Base-by-base conservation (phyloP, 257 asterid genomes). In the Solanum rostratum region DNA sequence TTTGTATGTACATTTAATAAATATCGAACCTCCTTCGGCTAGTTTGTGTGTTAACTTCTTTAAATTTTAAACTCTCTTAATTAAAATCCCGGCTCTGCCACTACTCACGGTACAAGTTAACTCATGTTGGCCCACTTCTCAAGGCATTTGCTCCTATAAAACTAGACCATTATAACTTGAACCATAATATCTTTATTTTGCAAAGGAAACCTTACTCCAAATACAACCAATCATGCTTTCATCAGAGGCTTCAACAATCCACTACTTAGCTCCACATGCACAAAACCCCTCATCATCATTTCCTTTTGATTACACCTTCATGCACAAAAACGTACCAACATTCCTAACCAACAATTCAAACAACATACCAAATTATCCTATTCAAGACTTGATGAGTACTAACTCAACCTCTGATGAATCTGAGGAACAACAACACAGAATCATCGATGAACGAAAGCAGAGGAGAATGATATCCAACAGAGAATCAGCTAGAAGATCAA, bases 401-500 rank as follows among this genome's bases (percentile, higher is more conserved):
- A 89, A 88, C 87, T 89, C 95, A 2, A 90, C 93, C 70, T 92
- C 95, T 0, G 93, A 92, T 20, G 95, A 92, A 50, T 90, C 92
- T 0, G 93, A 88, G n/a, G 91, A 89, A 33, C 81, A 85, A 14
- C 91, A 85, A 22, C n/a, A 50, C 0, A 65, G 74, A 85, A 30
- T 86, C 80, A 79, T 80, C 22, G 88, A 90, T 13, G 93, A 89
- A 87, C 55, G 95, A 52, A 89, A 70, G 85, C 89, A 88, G 69
- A 78, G 95, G 86, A 82, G 95, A 73, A 92, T 90, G 95, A 85
- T 92, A 20, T 92, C 95, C 0, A 92, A 92, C 84, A 29, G 95
- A 41, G 95, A 92, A 19, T 92, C 95, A 0, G 95, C 95, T 10
- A 89, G 95, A 9, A 66, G 95, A 59, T 92, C 95, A 13, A 88